Conservation (phyloP, 2,329 filamentous ascomycete species). For the Cadophora malorum region DNA sequence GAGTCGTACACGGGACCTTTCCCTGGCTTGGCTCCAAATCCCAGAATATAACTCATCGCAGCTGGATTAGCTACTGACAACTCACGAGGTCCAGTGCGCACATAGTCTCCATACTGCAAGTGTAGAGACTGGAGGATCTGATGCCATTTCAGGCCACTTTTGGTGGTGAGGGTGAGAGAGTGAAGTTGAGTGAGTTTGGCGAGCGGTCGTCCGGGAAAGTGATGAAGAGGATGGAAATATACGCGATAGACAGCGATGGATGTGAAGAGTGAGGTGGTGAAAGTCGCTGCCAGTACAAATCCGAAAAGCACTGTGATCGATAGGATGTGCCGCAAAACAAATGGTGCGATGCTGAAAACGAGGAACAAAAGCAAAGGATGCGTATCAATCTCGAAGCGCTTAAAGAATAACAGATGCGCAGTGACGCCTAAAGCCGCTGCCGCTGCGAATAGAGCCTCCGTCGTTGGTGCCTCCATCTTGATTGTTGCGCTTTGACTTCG, state of each 20-base stretch:
- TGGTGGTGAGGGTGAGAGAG: constrained; percentile 24
- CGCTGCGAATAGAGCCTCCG: background rate
- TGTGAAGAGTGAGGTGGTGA: background rate
- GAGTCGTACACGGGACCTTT: constrained; percentile 34
- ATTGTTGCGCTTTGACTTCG: constrained; percentile 13
- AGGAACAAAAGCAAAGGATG: constrained; percentile 16
- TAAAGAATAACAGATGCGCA: constrained; percentile 17
- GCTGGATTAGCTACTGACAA: constrained; percentile 27
- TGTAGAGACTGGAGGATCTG: constrained; percentile 26
- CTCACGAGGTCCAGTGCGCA: constrained; percentile 32
- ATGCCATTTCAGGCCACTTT: constrained; percentile 30
- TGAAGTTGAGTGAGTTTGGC: constrained; percentile 37
- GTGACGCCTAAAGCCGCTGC: constrained; percentile 3
- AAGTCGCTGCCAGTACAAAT: background rate
- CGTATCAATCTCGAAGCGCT: constrained; percentile 17
- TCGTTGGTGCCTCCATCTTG: constrained; percentile 3
- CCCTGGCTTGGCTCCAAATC: constrained; percentile 23
- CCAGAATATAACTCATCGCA: constrained; percentile 28
- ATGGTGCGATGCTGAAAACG: constrained; percentile 9
- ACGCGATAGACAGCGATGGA: constrained; percentile 34
- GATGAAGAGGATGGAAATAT: constrained; percentile 36
- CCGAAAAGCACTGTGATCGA: background rate
- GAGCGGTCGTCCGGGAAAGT: constrained; percentile 36
- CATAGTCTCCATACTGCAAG: constrained; percentile 34
- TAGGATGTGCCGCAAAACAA: background rate